phyloP scores from a whole-genome alignment of 106 monocot species.

The Chionographis japonica region DNA sequence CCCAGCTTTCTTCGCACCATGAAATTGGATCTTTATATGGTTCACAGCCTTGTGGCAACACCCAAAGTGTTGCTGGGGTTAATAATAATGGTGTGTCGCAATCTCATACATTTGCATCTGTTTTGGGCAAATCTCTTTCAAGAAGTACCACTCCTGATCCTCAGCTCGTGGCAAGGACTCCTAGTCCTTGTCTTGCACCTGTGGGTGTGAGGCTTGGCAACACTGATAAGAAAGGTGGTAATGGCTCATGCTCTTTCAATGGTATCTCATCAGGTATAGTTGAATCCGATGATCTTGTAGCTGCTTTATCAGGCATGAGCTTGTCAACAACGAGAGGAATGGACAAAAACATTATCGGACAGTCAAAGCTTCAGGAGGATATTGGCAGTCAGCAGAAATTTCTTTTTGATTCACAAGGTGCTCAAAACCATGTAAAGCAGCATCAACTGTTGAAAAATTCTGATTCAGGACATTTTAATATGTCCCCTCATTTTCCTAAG shows the following conservation, averaged over 20 bases:
- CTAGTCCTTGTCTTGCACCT: slow-evolving; percentile 48
- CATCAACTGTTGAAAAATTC: slow-evolving; percentile 16
- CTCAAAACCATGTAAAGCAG: slow-evolving; percentile 17
- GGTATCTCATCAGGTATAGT: slow-evolving; percentile 8
- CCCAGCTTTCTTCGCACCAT: slow-evolving; percentile 13
- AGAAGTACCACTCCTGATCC: slow-evolving; percentile 47
- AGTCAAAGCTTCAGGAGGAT: slow-evolving; percentile 41
- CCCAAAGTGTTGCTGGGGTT: slow-evolving; percentile 22
- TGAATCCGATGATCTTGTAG: slow-evolving; percentile 31
- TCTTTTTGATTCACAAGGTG: slow-evolving; percentile 33
- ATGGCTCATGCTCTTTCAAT: slow-evolving; percentile 17
- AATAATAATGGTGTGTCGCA: slow-evolving; percentile 15
- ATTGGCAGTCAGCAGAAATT: slow-evolving; percentile 34
- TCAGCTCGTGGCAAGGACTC: slow-evolving; percentile 32
- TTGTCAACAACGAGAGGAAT: slow-evolving; percentile 29
- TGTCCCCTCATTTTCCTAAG: slow-evolving; percentile 4
- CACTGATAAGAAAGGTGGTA: slow-evolving; percentile 19
- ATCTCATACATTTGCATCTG: slow-evolving; percentile 48
- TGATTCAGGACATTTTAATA: slow-evolving; percentile 25
- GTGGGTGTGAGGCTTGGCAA: slow-evolving; percentile 30
- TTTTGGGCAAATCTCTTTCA: slow-evolving; percentile 30
- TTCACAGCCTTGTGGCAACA: slow-evolving; percentile 13
- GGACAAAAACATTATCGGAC: slow-evolving; percentile 13
- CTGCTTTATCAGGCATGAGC: slow-evolving; percentile 39
- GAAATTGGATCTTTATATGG: slow-evolving; percentile 20